These are phyloP conservation scores for Papilionanthe hybrid DNA, from an alignment of 116 monocot species.

Conservation along the genomic window DNA sequence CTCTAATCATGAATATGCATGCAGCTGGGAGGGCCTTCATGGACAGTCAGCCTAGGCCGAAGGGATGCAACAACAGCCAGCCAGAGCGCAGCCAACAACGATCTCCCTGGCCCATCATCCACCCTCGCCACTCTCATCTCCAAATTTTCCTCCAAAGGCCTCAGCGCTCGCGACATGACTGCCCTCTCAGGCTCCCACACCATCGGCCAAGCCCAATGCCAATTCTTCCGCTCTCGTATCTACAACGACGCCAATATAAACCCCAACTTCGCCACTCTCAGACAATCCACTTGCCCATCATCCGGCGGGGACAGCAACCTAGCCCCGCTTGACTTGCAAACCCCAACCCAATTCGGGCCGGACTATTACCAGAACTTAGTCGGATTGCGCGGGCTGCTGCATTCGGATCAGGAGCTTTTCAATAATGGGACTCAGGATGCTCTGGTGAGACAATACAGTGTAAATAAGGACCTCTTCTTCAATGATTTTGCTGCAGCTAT, in stretches of 20 bases:
- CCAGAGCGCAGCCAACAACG: slow-evolving; percentile 36
- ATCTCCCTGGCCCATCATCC: slow-evolving; percentile 35
- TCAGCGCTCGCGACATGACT: slow-evolving; percentile 47
- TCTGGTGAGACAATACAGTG: slow-evolving; percentile 35
- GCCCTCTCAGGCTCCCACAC: slow-evolving; percentile 80
- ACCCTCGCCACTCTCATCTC: slow-evolving; percentile 39
- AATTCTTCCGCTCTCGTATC: slow-evolving; percentile 52
- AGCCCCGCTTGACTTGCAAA: slow-evolving; percentile 34
- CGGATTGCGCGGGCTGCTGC: slow-evolving; percentile 35
- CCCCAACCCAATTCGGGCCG: slow-evolving; percentile 35
- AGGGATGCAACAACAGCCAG: slow-evolving; percentile 60
- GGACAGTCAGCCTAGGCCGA: slow-evolving; percentile 49
- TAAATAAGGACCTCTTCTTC: slow-evolving; percentile 20
- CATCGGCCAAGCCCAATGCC: slow-evolving; percentile 64
- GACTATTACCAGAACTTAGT: slow-evolving; percentile 40
- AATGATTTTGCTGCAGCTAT: slow-evolving; percentile 54
- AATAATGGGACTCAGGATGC: slow-evolving; percentile 46
- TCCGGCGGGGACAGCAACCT: slow-evolving; percentile 35
- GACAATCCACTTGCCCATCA: slow-evolving; percentile 33
- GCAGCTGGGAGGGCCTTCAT: slow-evolving; percentile 62
- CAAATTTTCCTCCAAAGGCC: slow-evolving; percentile 38
- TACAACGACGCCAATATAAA: slow-evolving; percentile 64
- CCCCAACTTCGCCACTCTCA: slow-evolving; percentile 31
- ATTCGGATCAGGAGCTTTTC: slow-evolving; percentile 83
- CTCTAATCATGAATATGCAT: slow-evolving; percentile 5